Evolutionary conservation across 768 basidiomycete species (phyloP).

Genomic region (Leccinum broughii): DNA sequence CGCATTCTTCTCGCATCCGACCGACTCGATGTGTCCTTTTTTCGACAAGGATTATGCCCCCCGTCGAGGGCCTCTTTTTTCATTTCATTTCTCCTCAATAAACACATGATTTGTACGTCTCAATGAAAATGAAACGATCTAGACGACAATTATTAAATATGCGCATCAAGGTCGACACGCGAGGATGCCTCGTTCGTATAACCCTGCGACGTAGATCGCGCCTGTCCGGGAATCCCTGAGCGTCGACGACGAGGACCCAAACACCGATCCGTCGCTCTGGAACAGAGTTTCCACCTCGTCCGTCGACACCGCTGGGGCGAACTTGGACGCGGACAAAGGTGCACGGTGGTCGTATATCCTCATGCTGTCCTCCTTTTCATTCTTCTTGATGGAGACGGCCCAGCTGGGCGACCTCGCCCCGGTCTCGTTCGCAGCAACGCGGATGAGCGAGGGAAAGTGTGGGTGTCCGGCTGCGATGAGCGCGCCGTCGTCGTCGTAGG

Average conservation of each 20-base stretch:
- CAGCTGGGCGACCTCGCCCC: conserved; percentile 53
- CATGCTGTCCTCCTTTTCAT: not conserved
- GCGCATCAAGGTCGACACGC: conserved; percentile 42
- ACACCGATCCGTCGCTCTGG: conserved; percentile 67
- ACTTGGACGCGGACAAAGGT: conserved; percentile 47
- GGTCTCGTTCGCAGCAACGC: conserved; percentile 46
- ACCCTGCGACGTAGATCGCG: conserved; percentile 52
- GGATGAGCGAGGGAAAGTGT: conserved; percentile 52
- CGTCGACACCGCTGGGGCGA: conserved; percentile 37
- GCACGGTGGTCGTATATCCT: conserved; percentile 43
- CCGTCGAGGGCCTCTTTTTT: not conserved
- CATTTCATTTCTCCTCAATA: not conserved
- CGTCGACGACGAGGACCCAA: conserved; percentile 53
- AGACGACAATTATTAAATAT: not conserved
- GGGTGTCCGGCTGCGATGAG: conserved; percentile 70
- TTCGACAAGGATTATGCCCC: conserved; percentile 7
- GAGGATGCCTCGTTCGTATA: conserved; percentile 59
- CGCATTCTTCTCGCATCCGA: not conserved
- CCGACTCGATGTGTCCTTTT: conserved; percentile 3
- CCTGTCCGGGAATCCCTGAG: conserved; percentile 52
- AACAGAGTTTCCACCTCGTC: conserved; percentile 62
- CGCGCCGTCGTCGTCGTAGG: conserved; percentile 45
- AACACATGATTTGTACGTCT: conserved; percentile 18
- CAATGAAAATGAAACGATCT: conserved; percentile 1
- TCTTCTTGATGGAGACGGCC: conserved; percentile 45